A percentile compares a stretch with the other conserved stretches of the same genome.
phyloP scores from a whole-genome alignment of 306 rosid genomes.

The Lathyrus aphaca region DNA sequence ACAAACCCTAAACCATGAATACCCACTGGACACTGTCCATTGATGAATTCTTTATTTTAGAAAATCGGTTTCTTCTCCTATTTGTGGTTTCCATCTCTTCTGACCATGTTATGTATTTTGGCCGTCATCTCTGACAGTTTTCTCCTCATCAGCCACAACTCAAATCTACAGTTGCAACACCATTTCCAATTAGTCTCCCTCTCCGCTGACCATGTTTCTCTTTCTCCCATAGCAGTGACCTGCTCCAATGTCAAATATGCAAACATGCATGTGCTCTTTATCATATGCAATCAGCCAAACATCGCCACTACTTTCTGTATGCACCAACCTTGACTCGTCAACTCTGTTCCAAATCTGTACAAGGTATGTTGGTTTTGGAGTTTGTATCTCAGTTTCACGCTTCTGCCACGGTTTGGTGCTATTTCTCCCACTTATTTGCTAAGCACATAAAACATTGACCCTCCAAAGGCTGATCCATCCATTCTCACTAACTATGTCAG shows the following conservation, averaged over 20 bases:
- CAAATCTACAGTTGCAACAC: too few species aligned
- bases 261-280: not conserved
- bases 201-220: not conserved
- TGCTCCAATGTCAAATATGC: not conserved
- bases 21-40: not conserved
- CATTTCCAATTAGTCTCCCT: not conserved
- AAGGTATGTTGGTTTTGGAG: not conserved
- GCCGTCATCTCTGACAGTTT: not conserved
- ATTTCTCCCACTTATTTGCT: not conserved
- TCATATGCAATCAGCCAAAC: not conserved
- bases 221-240: not conserved
- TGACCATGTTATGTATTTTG: not conserved
- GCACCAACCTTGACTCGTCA: not conserved
- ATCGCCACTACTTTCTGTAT: not conserved
- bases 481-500: too few species aligned
- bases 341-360: not conserved
- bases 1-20: not conserved
- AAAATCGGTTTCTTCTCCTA: not conserved
- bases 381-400: not conserved
- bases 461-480: not conserved
- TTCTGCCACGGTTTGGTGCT: not conserved
- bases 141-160: not conserved
- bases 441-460: not conserved
- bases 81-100: not conserved
- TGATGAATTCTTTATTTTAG: not conserved